Percentiles rank a stretch among this genome's conserved stretches.
These are phyloP conservation scores for Penicillium nucicola DNA, from an alignment of 495 filamentous ascomycete species.

Conservation along the genomic window DNA sequence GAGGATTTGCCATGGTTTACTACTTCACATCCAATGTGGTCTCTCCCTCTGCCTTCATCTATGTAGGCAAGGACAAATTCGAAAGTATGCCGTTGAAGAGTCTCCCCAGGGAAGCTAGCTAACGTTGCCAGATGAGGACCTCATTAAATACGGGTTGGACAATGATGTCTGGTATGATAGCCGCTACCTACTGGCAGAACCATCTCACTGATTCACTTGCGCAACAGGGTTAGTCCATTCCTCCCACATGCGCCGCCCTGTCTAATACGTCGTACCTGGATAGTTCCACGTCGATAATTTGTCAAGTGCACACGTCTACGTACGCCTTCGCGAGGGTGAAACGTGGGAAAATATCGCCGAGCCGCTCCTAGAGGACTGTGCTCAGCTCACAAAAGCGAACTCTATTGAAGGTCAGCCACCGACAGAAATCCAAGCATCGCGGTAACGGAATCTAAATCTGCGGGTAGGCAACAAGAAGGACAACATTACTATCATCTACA, in stretches of 20 bases:
- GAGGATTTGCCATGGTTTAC: slow-evolving; percentile 70
- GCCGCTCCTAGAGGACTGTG: slow-evolving; percentile 79
- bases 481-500: slow-evolving; percentile 94
- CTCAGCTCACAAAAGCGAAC: slow-evolving; percentile 95
- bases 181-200: background rate
- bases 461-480: slow-evolving; percentile 90
- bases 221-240: slow-evolving; percentile 36
- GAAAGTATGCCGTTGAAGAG: slow-evolving; percentile 66
- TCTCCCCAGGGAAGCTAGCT: slow-evolving; percentile 15
- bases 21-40: slow-evolving; percentile 88
- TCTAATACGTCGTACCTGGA: slow-evolving; percentile 14
- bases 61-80: slow-evolving; percentile 98
- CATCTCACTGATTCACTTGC: slow-evolving; percentile 5
- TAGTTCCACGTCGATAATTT: slow-evolving; percentile 98
- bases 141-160: slow-evolving; percentile 90
- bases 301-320: slow-evolving; percentile 93
- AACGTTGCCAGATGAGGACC: slow-evolving; percentile 74
- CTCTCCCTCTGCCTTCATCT: slow-evolving; percentile 76
- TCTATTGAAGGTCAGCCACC: slow-evolving; percentile 78
- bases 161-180: slow-evolving; percentile 84
- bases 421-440: background rate
- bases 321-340: slow-evolving; percentile 77
- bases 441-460: background rate
- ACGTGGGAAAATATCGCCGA: slow-evolving; percentile 80
- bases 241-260: slow-evolving; percentile 1